Evolutionary conservation across 805 yeast species (phyloP), one percentile per base, ranked within the genome.

Genomic region (Candida chauliodis): DNA sequence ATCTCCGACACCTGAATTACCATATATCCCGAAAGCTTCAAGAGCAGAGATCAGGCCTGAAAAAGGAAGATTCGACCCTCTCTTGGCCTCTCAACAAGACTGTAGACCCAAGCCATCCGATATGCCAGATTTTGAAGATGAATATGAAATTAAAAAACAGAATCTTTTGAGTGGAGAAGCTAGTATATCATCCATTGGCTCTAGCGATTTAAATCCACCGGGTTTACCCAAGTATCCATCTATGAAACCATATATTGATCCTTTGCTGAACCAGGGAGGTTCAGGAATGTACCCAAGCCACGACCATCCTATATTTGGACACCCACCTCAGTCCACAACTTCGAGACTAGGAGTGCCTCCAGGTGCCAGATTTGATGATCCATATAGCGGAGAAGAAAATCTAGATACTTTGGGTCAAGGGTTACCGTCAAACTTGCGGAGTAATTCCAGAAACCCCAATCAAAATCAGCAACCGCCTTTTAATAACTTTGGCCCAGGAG

Each of bases 51-150:
- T 5, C 4, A 10, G n/a, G 10, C 5, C 21, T 17, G 9, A 5
- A 9, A 9, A 8, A 25, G 15, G 15, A 8, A 25, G 28, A 6
- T 25, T 6, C 29, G 6, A 8, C 15, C 35, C 16, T 9, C 35
- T 10, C 9, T 13, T 6, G 17, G n/a, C 10, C 13, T 4, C 8
- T n/a, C 13, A 26, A 16, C 19, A 8, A 20, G 6, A 7, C 9
- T 28, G n/a, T 4, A 31, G 15, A 14, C 14, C 36, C 26, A 17
- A 26, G 11, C 64, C 69, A 2, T 37, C 48, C 15, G 74, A 69
- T 46, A 66, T 73, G 53, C 81, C 81, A 1, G 75, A 63, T 23
- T 77, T 73, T 42, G 78, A 73, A 17, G 78, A 73, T 48, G 82
- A 77, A 45, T 69, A 67, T 37, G 75, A 76, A 46, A 52, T 66